Evolutionary conservation across 2,329 filamentous ascomycete species (phyloP), one percentile per base, ranked within the genome.

Genomic region (Pestalotiopsis sp.): DNA sequence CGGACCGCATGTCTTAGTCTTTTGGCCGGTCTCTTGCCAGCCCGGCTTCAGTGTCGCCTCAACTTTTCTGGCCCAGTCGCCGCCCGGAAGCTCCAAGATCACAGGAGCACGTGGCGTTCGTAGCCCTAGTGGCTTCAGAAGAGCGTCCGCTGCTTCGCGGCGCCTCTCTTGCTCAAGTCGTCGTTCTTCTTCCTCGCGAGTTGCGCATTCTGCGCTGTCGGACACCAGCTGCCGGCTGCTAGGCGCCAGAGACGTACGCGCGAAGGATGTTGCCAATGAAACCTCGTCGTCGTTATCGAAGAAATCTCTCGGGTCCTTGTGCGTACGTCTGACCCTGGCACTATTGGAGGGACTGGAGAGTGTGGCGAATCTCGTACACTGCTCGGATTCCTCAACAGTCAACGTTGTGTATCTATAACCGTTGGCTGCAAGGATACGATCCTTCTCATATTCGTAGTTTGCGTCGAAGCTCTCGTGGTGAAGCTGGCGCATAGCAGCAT

Each of bases 21-120:
- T 31, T 31, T 31, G 27, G 27, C 27, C 27, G 27, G 27, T 31
- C 27, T 31, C 27, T 31, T 6, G 27, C 27, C 27, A 20, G 11
- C 52, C 65, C 11, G 68, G 63, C 2, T 31, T 6, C 4, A 70
- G 64, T 11, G 75, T 71, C 0, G 70, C 61, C n/a, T 57, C 14
- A 13, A 73, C 75, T 67, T 65, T 73, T 4, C 68, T 66, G 0
- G 72, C 68, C 77, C 77, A 78, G 41, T 75, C 68, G 13, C 25
- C 31, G 57, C n/a, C 70, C 38, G 27, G 27, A 31, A 70, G 70
- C 13, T 71, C 64, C 9, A 60, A 66, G 27, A 78, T 75, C 3
- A 77, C 67, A 12, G 65, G 17, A 9, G 66, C 58, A 7, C 68
- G 75, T 6, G 73, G 64, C 65, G 65, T 72, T 40, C 76, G 74